Conservation (phyloP, 2,329 filamentous ascomycete genomes). For the Calonectria montana region DNA sequence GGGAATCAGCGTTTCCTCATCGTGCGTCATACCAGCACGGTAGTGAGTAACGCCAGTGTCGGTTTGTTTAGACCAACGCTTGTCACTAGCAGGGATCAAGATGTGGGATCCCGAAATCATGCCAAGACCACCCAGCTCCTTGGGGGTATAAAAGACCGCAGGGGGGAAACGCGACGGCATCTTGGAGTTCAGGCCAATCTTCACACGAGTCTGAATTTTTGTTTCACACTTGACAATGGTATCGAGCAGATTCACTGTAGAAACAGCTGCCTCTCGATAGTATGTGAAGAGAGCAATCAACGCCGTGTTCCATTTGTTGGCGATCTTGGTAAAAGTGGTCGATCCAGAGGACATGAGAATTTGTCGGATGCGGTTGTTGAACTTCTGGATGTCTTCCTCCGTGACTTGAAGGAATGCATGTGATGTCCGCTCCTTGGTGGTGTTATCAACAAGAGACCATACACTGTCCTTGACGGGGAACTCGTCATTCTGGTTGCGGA, state of each 20-base stretch:
- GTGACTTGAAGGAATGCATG: slow-evolving; percentile 98
- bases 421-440: slow-evolving; percentile 95
- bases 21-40: slow-evolving; percentile 96
- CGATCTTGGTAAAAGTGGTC: slow-evolving; percentile 99
- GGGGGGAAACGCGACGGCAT: slow-evolving; percentile 99
- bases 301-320: slow-evolving; percentile 99
- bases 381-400: slow-evolving; percentile 97
- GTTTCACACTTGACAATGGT: slow-evolving; percentile 99
- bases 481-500: slow-evolving; percentile 93
- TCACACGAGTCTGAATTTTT: slow-evolving; percentile 98
- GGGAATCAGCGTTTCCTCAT: slow-evolving; percentile 96
- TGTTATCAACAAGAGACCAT: slow-evolving; percentile 97
- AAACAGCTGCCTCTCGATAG: slow-evolving; percentile 96
- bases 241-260: slow-evolving; percentile 91
- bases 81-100: slow-evolving; percentile 95
- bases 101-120: slow-evolving; percentile 99
- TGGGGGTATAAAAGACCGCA: slow-evolving; percentile 98
- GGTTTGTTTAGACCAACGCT: slow-evolving; percentile 98
- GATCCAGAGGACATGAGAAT: slow-evolving; percentile 99
- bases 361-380: slow-evolving; percentile 98
- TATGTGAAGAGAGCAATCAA: slow-evolving; percentile 98
- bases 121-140: slow-evolving; percentile 94
- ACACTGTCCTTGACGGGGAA: slow-evolving; percentile 98
- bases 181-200: slow-evolving; percentile 98
- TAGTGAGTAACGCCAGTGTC: slow-evolving; percentile 98